Base-by-base conservation (phyloP, 1,284 basidiomycete species). In the Cutaneotrichosporon daszewskae region DNA sequence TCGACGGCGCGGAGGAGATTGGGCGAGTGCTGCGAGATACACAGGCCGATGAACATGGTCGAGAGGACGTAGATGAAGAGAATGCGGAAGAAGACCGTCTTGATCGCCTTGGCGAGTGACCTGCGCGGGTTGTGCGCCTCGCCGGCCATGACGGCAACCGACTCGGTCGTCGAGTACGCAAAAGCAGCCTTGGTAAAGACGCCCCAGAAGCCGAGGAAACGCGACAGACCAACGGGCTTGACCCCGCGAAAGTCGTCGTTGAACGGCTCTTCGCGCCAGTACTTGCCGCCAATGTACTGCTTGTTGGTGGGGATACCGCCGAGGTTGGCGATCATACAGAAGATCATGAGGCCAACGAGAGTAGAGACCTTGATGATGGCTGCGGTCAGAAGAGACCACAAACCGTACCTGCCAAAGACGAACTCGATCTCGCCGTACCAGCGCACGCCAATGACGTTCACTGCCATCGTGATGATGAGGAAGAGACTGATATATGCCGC, bases 51-150 rank as follows among this genome's bases (percentile, higher is more conserved):
- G 24, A 52, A 45, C 34, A 52, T 36, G 2, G 37, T 52, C 14
- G 43, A 24, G 20, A 52, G 28, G 8, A 41, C 22, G 50, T 88
- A 89, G 64, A 89, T 74, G 41, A 74, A 48, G 18, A 72, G 74
- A 49, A 90, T 84, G 56, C 84, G 80, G 53, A 79, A 71, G 64
- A 82, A 84, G 14, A 87, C 84, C 24, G 83, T 74, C 45, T 76
- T 75, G 62, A 82, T 79, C 2, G 85, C 86, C 60, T 80, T 85
- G 32, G 79, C 74, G 47, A 89, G 81, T 58, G 84, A 85, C 28
- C 52, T 48, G 32, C 84, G 79, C 2, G 86, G 86, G 61, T 78
- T 85, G 49, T 59, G 59, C 31, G 70, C 67, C 53, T 74, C 72
- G 19, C 64, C 71, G 10, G 69, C 72, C 16, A 69, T 63, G 26